These are phyloP conservation scores for Hordeum pubiflorum DNA, from an alignment of 202 grass and related monocot genomes.

Conservation along the genomic window DNA sequence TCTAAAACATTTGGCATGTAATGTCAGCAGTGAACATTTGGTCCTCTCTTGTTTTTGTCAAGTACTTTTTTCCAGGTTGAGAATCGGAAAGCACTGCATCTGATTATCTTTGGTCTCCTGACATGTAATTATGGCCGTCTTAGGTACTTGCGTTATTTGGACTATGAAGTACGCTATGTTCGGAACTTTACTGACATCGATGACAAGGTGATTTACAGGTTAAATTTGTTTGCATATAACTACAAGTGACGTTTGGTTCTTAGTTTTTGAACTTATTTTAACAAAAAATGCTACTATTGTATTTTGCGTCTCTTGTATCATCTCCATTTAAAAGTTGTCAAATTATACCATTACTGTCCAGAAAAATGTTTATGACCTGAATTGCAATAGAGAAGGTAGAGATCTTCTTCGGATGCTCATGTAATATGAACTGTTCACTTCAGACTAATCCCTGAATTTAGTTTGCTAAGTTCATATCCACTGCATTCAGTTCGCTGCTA, in stretches of 20 bases:
- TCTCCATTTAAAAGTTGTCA: neutral
- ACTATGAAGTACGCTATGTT: conserved; percentile 76
- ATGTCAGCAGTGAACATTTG: neutral
- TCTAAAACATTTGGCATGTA: neutral
- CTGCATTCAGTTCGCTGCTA: neutral
- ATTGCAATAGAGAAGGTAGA: neutral
- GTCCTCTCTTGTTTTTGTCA: neutral
- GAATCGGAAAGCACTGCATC: neutral
- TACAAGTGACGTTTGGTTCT: neutral
- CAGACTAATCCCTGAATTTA: neutral
- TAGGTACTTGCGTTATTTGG: conserved; percentile 72
- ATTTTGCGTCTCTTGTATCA: neutral
- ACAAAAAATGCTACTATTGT: neutral
- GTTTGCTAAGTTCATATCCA: neutral
- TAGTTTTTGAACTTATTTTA: neutral
- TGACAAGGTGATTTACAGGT: conserved; percentile 56
- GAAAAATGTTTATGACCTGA: neutral
- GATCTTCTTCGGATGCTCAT: neutral
- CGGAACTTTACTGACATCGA: conserved; percentile 97
- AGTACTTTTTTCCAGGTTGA: neutral
- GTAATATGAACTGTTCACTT: neutral
- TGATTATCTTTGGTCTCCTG: conserved; percentile 7
- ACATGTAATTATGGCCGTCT: neutral
- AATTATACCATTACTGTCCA: neutral
- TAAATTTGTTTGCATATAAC: conserved; percentile 1